A percentile compares a stretch with the other conserved stretches of the same genome.
Conservation (phyloP, 2,329 filamentous ascomycete species). For the Cucurbitaria berberidis region DNA sequence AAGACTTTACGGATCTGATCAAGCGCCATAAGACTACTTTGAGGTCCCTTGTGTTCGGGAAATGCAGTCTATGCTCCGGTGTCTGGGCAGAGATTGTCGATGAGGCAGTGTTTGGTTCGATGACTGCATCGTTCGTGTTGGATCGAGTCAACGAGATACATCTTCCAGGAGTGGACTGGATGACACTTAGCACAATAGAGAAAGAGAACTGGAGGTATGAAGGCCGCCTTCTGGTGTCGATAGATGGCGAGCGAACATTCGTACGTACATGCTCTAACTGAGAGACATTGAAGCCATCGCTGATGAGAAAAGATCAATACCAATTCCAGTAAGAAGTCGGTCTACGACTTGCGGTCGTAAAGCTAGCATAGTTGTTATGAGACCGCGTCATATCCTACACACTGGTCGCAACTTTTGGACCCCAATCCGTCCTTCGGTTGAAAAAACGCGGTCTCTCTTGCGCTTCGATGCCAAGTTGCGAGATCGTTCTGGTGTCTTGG, state of each 20-base stretch:
- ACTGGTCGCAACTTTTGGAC: no score
- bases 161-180: background rate
- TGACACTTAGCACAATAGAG: background rate
- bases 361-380: no score
- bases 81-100: conserved; percentile 36
- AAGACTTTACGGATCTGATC: conserved; percentile 26
- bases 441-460: no score
- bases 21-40: conserved; percentile 29
- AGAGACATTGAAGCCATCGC: background rate
- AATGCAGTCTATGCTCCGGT: conserved; percentile 24
- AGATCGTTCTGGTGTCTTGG: no score
- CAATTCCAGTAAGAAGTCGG: conserved; percentile 5
- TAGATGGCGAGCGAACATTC: conserved; percentile 20
- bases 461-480: no score
- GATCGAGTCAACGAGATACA: conserved; percentile 27
- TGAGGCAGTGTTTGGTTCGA: conserved; percentile 27
- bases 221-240: conserved; percentile 7
- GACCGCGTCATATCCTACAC: no score
- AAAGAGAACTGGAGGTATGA: conserved; percentile 16
- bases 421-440: no score
- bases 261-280: conserved; percentile 6
- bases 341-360: conserved; percentile 6
- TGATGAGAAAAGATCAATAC: conserved; percentile 8
- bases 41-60: conserved; percentile 12
- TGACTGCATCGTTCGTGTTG: conserved; percentile 24